A percentile compares a stretch with the other conserved stretches of the same genome.
Evolutionary conservation across 1,284 basidiomycete genomes (phyloP).

Genomic region (Boletus smithii): DNA sequence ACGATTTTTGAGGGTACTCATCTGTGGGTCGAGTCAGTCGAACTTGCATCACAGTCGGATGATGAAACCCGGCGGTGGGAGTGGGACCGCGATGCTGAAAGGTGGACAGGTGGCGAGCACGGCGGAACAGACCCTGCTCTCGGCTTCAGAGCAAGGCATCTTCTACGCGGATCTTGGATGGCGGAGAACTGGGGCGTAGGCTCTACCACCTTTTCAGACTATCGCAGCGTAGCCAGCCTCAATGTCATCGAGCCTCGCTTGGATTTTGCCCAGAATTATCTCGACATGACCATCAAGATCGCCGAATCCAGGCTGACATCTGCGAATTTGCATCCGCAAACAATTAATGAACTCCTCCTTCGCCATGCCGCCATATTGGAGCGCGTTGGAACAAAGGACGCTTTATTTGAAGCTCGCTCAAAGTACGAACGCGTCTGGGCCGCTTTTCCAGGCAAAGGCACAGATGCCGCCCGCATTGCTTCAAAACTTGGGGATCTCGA

Average conservation of each 20-base stretch:
- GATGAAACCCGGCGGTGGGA: constrained; percentile 59
- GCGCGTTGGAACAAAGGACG: constrained; percentile 56
- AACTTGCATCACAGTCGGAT: constrained; percentile 52
- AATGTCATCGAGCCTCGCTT: constrained; percentile 51
- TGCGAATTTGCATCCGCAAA: constrained; percentile 46
- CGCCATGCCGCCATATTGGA: constrained; percentile 68
- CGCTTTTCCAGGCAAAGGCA: constrained; percentile 38
- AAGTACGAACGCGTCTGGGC: constrained; percentile 67
- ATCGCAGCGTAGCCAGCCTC: constrained; percentile 38
- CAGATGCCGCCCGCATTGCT: constrained; percentile 54
- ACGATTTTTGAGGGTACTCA: constrained; percentile 60
- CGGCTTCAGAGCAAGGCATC: constrained; percentile 63
- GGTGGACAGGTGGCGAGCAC: constrained; percentile 66
- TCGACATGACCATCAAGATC: constrained; percentile 49
- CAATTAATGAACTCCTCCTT: constrained; percentile 56
- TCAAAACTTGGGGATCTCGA: constrained; percentile 65
- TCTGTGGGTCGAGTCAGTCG: constrained; percentile 65
- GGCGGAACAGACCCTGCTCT: constrained; percentile 76
- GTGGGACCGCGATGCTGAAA: constrained; percentile 69
- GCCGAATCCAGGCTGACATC: constrained; percentile 40
- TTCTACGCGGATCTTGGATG: constrained; percentile 75
- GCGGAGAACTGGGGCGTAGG: constrained; percentile 70
- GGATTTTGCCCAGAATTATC: constrained; percentile 52
- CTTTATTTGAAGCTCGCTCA: constrained; percentile 55
- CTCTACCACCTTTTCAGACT: constrained; percentile 38